These are phyloP conservation scores for Candida schatavii DNA, from an alignment of 805 yeast species.

Conservation along the genomic window DNA sequence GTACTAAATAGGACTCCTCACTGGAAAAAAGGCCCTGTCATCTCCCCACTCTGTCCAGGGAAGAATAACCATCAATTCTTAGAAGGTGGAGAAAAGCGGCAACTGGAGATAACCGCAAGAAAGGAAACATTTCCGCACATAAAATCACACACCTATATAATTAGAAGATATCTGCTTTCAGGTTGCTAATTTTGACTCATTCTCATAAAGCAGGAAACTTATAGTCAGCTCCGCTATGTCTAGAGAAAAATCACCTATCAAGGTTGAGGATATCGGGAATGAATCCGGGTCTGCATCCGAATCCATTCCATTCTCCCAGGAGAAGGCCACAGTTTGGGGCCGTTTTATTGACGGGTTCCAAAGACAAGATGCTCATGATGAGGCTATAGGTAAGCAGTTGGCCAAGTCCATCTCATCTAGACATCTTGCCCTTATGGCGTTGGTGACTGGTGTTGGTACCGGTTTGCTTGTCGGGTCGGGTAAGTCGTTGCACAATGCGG, in stretches of 20 bases:
- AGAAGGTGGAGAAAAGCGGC: too few species aligned
- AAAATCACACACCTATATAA: neutral
- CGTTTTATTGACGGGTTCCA: slow-evolving; percentile 29
- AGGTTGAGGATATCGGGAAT: slow-evolving; percentile 1
- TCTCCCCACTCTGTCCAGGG: too few species aligned
- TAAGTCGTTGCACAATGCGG: slow-evolving; percentile 32
- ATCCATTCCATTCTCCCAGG: slow-evolving; percentile 1
- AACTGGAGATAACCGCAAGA: too few species aligned
- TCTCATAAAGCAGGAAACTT: neutral
- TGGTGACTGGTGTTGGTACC: slow-evolving; percentile 41
- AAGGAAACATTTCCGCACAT: too few species aligned
- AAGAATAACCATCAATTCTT: too few species aligned
- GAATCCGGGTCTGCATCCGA: slow-evolving; percentile 1
- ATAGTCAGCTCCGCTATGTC: too few species aligned
- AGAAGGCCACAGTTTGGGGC: slow-evolving; percentile 18
- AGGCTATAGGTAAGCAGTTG: slow-evolving; percentile 16
- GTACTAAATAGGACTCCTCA: too few species aligned
- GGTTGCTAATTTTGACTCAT: neutral
- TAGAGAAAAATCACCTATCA: slow-evolving; percentile 1
- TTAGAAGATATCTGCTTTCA: too few species aligned
- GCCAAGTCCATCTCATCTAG: slow-evolving; percentile 36
- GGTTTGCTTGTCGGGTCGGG: slow-evolving; percentile 44
- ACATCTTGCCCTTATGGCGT: slow-evolving; percentile 36
- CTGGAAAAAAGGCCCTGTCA: too few species aligned
- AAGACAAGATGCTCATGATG: slow-evolving; percentile 7